phyloP scores from a whole-genome alignment of 2,329 filamentous ascomycete species.

The Seiridium cupressi region DNA sequence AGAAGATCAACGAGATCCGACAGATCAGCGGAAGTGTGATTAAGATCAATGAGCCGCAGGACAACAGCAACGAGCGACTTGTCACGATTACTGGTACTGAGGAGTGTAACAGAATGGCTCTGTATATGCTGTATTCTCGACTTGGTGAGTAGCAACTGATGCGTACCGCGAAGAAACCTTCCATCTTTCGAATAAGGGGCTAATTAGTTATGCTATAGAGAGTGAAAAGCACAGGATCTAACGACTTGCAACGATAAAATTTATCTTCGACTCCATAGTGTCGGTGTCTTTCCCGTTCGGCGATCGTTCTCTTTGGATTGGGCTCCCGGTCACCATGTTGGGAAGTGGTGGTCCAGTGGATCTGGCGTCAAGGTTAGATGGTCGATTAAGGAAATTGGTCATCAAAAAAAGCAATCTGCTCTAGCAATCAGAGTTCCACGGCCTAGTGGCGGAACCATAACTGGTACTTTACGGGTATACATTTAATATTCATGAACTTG shows the following conservation, averaged over 20 bases:
- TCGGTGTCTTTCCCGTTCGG: background rate
- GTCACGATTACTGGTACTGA: conserved; percentile 97
- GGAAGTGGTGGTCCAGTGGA: background rate
- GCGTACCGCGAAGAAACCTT: background rate
- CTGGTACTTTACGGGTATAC: background rate
- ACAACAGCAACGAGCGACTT: conserved; percentile 96
- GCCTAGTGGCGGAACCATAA: background rate
- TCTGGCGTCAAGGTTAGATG: conserved; percentile 5
- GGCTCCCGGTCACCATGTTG: background rate
- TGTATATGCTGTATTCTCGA: conserved; percentile 98
- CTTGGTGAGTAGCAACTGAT: conserved; percentile 64
- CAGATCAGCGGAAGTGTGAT: conserved; percentile 97
- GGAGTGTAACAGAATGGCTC: conserved; percentile 99
- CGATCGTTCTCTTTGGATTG: background rate
- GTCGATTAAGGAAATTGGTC: background rate
- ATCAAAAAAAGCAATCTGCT: conserved; percentile 1
- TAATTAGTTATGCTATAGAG: conserved; percentile 44
- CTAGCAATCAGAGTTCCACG: background rate
- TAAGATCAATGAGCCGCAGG: conserved; percentile 99
- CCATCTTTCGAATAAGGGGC: background rate
- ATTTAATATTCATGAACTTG: background rate
- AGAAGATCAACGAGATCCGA: conserved; percentile 99
- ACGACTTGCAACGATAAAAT: conserved; percentile 7
- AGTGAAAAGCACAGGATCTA: conserved; percentile 75
- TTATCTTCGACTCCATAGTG: background rate